phyloP scores from a whole-genome alignment of 148 eudicot species.

The Chenopodium album region DNA sequence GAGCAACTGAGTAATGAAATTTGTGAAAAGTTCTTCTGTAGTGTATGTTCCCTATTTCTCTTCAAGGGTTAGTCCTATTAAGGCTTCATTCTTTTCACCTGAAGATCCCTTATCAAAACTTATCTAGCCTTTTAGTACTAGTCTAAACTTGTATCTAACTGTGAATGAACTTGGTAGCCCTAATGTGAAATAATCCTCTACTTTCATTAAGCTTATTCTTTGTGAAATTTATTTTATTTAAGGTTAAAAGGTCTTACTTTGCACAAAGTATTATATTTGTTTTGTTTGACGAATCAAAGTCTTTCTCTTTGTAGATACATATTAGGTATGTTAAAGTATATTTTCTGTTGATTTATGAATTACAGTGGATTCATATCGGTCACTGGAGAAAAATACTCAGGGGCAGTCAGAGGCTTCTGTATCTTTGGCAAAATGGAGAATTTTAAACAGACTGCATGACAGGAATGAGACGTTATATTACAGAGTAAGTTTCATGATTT shows the following conservation, averaged over 20 bases:
- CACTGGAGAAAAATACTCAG: conserved; percentile 78
- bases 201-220: neutral
- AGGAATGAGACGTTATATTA: conserved; percentile 95
- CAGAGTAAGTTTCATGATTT: conserved; percentile 58
- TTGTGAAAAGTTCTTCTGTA: neutral
- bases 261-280: neutral
- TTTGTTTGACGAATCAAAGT: neutral
- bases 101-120: neutral
- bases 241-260: neutral
- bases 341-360: conserved; percentile 25
- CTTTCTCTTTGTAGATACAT: neutral
- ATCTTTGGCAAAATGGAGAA: conserved; percentile 93
- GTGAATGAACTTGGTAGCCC: neutral
- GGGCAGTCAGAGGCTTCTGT: conserved; percentile 61
- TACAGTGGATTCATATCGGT: conserved; percentile 83
- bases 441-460: conserved; percentile 89
- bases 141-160: neutral
- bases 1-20: neutral
- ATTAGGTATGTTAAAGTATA: neutral
- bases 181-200: neutral
- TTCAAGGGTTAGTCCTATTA: neutral
- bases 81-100: neutral
- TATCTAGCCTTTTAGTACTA: neutral
- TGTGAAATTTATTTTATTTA: neutral
- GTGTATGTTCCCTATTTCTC: neutral